Base-by-base conservation (phyloP, 139 green algal species). In the Picochlorum costavermella region DNA sequence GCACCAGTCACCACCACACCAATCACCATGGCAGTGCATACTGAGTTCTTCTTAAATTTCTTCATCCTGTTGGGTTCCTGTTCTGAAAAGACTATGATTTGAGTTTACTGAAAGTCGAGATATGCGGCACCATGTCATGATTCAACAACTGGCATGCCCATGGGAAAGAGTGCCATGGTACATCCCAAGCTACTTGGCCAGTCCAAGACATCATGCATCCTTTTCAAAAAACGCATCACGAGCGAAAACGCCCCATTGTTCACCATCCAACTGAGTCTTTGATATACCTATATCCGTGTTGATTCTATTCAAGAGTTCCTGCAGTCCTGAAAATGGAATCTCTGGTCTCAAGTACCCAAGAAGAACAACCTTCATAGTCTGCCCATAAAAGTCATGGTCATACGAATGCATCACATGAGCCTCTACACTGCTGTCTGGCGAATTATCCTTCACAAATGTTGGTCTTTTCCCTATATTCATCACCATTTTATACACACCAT, bases 391-490 rank as follows among this genome's bases (percentile, higher is more conserved):
- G 60, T 88, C 77, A 49, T 55, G 33, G 11, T 49, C 66, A 65
- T 81, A 93, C n/a, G 73, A 64, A 70, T 96, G 82, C 74, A 97
- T 63, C 11, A 96, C 71, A 75, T 97, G 87, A 16, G 83, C 81
- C 67, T 96, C 90, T 33, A 92, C 72, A 29, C 55, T 78, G 6
- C 59, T 36, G 12, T 72, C 50, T 44, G 64, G 37, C 11, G 20
- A 26, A 61, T 29, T 29, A 25, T 29, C 59, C 25, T 67, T 45
- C 11, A 74, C 75, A 30, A 97, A 88, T 2, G 88, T 97, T 6
- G 92, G 92, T 9, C 89, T 76, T 59, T 69, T 33, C 9, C 92
- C 92, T 3, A 97, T 72, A 74, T 98, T 98, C 72, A 97, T 84
- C 8, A 97, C 92, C 78, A 90, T 90, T 74, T 88, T 86, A 74